Base-by-base conservation (phyloP, 306 rosid genomes). In the Cicer arietinum region DNA sequence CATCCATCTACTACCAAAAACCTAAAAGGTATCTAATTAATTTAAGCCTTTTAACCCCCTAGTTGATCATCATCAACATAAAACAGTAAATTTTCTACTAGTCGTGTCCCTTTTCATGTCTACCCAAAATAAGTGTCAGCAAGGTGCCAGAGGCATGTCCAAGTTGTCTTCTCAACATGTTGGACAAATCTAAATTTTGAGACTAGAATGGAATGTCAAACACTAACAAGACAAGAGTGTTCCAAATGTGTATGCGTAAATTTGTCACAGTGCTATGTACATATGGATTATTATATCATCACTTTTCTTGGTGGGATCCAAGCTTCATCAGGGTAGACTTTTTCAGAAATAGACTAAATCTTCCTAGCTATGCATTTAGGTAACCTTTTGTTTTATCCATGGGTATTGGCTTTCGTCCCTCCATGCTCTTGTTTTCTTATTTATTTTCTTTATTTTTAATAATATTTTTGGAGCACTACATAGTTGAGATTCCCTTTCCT, bases 241-340 rank as follows among this genome's bases (percentile, higher is more conserved):
- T 57, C 17, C 41, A 69, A 75, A 69, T 60, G n/a, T 63, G 37
- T n/a, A 42, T 51, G 39, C 0, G 51, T 52, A 14, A 43, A 46
- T 56, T 43, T 78, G 43, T 52, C 37, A 22, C 48, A 25, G 14
- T 61, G 48, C 42, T 8, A 17, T 20, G 40, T 30, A 54, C 7
- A 75, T 17, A 53, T 14, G 10, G 25, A 53, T 53, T 47, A 11
- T 47, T 47, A 47, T 47, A 12, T 3, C 52, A 47, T 47, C 52
- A 3, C 52, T 47, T 47, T 47, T 47, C 37, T 30, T 4, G 14
- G 16, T 30, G 16, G 52, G 16, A 47, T 47, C 52, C 52, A 10
- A 12, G 16, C 52, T 47, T 47, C 16, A 47, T 47, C 13, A 47
- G 52, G 52, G 16, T 47, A n/a, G 52, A 47, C 37, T 11, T 47